Base-by-base conservation (phyloP, 2,329 filamentous ascomycete species). In the Paraphaeosphaeria minitans region DNA sequence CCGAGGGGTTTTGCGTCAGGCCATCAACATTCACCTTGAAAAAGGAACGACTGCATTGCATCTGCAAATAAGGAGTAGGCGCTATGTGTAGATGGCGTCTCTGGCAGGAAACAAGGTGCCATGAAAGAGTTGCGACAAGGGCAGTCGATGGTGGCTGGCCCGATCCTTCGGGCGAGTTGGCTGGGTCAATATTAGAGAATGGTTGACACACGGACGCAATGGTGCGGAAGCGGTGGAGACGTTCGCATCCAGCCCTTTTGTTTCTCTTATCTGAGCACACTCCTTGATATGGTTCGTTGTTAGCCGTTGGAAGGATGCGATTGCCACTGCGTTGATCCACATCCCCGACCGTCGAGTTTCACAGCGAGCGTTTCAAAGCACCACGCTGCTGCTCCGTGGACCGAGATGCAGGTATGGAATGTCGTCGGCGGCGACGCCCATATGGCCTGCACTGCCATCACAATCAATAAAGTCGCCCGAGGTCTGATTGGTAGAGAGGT, bases 391-490 rank as follows among this genome's bases (percentile, higher is more conserved):
- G 50, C 35, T 24, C 22, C 24, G 43, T n/a, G 37, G 14, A 42
- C 22, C 50, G 16, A 42, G 22, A 42, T 42, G 50, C 27, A 24
- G 24, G 50, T 33, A 53, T 19, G 19, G 19, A 13, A 33, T n/a
- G 12, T 53, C 24, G 50, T 27, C 9, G n/a, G 22, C 50, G 50
- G 50, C 50, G 37, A 29, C 21, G 16, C 22, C 50, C 21, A 35
- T 16, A 19, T 31, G 50, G 13, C 22, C 12, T 45, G 51, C 51
- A 53, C 50, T 45, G 51, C 51, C 51, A 53, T 53, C 27, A 45
- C 31, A 53, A 53, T 53, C 51, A 53, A 53, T 53, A 53, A 53
- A 45, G 12, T 21, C 27, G 51, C 27, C 51, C 39, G 27, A 24
- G 29, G 24, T 27, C 13, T 21, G 8, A 53, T 53, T 53, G 51